Base-by-base conservation (phyloP, 164 flowering plant genomes). In the Euptelea pleiosperma region DNA sequence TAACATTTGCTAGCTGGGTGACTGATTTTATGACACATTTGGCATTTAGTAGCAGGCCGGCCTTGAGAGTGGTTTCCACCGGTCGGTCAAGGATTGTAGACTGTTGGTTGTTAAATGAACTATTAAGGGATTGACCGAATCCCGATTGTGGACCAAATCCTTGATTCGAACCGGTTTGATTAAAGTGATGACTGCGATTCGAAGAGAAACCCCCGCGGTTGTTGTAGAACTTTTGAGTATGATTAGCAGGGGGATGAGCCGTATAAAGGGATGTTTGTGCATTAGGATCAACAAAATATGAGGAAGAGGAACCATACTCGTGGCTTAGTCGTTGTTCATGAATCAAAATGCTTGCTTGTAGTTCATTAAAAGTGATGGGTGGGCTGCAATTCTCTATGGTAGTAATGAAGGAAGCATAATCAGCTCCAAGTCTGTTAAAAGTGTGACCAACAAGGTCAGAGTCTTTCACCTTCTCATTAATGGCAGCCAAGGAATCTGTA, bases 91-190 rank as follows among this genome's bases (percentile, higher is more conserved):
- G 14, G 14, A 36, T 3, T 36, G 40, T 7, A 36, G 14, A 36
- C 9, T 36, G 9, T 7, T 36, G 40, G 14, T 31, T 31, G 7
- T 31, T 31, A 31, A 31, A 31, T 31, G n/a, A n/a, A n/a, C n/a
- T n/a, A n/a, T n/a, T n/a, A 36, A 11, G 8, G 40, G 14, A 7
- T 7, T 7, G 14, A 36, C 40, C 14, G 14, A 11, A 36, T 36
- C 12, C 8, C 2, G 40, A 11, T 7, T 7, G 14, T 36, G 3
- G 12, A 7, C 14, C 40, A 36, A 36, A 36, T 11, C 9, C 14
- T 49, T 49, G 34, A n/a, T 34, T n/a, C 22, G 19, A 49, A 16
- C 18, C 18, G 16, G 36, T 49, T 49, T 29, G 35, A 49, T 49
- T 12, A 28, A 28, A 28, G 9, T 49, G 14, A 29, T 49, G 8